phyloP scores from a whole-genome alignment of 768 basidiomycete genomes.

The Paxillus involutus region DNA sequence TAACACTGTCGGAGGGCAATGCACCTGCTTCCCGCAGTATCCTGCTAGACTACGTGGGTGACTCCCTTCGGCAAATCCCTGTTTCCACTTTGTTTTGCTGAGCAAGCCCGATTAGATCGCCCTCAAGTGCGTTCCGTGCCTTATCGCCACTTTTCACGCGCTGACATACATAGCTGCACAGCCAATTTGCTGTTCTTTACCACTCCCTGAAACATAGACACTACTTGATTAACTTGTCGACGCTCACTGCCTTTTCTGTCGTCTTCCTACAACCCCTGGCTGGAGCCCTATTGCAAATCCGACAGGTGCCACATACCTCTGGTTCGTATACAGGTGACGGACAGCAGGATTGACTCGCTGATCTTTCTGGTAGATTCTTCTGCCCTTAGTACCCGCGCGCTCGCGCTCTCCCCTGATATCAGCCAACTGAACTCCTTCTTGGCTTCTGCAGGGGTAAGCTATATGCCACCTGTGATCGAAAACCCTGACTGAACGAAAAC shows the following conservation, averaged over 20 bases:
- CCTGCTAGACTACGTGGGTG: slow-evolving; percentile 63
- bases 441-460: slow-evolving; percentile 56
- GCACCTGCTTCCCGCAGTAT: slow-evolving; percentile 57
- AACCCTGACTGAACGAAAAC: slow-evolving; percentile 23
- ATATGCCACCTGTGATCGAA: not conserved
- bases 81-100: not conserved
- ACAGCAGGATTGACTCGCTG: slow-evolving; percentile 2
- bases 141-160: not conserved
- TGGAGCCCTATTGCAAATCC: slow-evolving; percentile 31
- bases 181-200: slow-evolving; percentile 44
- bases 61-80: not conserved
- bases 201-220: slow-evolving; percentile 52
- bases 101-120: slow-evolving; percentile 33
- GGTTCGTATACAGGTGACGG: slow-evolving; percentile 9
- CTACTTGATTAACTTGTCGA: slow-evolving; percentile 52
- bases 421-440: slow-evolving; percentile 50
- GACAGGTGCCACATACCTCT: slow-evolving; percentile 16
- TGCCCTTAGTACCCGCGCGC: slow-evolving; percentile 40
- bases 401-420: slow-evolving; percentile 48
- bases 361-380: slow-evolving; percentile 27
- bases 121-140: slow-evolving; percentile 36
- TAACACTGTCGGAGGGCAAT: slow-evolving; percentile 52
- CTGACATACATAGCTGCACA: slow-evolving; percentile 24
- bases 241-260: slow-evolving; percentile 44
- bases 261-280: slow-evolving; percentile 61